A percentile compares a stretch with the other conserved stretches of the same genome.
These are phyloP conservation scores for Globisporangium megalacanthum DNA, from an alignment of 352 stramenopile genomes.

Conservation along the genomic window DNA sequence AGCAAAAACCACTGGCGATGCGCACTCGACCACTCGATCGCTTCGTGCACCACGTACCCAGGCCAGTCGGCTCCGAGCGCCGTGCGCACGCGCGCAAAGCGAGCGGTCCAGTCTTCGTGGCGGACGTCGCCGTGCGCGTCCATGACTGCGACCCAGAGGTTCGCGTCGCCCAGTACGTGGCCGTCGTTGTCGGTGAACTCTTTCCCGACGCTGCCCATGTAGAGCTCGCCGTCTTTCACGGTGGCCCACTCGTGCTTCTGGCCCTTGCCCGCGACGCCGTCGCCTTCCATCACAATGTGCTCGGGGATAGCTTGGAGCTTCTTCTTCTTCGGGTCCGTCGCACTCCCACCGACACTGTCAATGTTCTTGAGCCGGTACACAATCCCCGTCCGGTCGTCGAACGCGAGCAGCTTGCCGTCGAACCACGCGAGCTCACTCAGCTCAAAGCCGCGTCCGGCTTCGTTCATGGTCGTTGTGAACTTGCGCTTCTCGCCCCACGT, in stretches of 20 bases:
- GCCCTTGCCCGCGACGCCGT: slow-evolving; percentile 95
- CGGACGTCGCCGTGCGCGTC: slow-evolving; percentile 70
- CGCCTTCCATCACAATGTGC: slow-evolving; percentile 96
- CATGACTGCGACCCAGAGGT: slow-evolving; percentile 96
- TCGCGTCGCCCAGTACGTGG: slow-evolving; percentile 93
- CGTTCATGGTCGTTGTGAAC: slow-evolving; percentile 87
- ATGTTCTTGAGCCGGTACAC: slow-evolving; percentile 96
- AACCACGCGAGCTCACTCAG: slow-evolving; percentile 92
- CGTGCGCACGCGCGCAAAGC: slow-evolving; percentile 92
- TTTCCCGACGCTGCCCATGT: slow-evolving; percentile 95
- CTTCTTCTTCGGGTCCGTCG: too few species aligned
- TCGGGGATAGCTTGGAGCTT: slow-evolving; percentile 86
- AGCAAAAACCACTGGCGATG: slow-evolving; percentile 97
- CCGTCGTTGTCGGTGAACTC: slow-evolving; percentile 92
- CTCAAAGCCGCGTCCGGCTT: slow-evolving; percentile 95
- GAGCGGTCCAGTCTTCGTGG: slow-evolving; percentile 92
- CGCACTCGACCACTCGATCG: slow-evolving; percentile 93
- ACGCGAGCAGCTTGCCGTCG: slow-evolving; percentile 88
- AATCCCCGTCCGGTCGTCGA: slow-evolving; percentile 98
- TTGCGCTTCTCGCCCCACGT: slow-evolving; percentile 60
- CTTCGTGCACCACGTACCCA: slow-evolving; percentile 97
- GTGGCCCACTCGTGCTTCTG: slow-evolving; percentile 99
- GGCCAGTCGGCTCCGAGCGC: slow-evolving; percentile 86
- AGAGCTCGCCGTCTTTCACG: slow-evolving; percentile 97
- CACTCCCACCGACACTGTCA: too few species aligned